These are phyloP conservation scores for Inga leiocalycina DNA, from an alignment of 306 rosid genomes.

Conservation along the genomic window DNA sequence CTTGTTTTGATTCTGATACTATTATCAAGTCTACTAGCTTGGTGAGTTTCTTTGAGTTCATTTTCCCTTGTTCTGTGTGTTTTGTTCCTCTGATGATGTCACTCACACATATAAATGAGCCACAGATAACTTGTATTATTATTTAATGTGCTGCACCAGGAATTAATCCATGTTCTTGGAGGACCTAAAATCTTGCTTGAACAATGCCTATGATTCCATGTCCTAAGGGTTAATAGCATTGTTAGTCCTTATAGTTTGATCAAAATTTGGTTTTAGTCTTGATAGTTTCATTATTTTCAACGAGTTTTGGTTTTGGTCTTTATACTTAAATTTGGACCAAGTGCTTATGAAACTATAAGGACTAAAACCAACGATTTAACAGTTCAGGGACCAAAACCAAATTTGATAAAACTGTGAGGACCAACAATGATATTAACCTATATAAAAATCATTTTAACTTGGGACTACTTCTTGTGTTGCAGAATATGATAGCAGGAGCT, in stretches of 20 bases:
- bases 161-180: not conserved
- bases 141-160: not conserved
- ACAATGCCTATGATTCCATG: not conserved
- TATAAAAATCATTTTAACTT: not conserved
- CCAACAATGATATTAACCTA: too few species aligned
- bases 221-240: not conserved
- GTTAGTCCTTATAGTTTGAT: too few species aligned
- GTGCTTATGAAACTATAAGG: too few species aligned
- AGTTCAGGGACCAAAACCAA: too few species aligned
- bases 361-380: too few species aligned
- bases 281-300: too few species aligned
- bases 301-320: too few species aligned
- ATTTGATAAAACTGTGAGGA: too few species aligned
- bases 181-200: not conserved
- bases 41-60: conserved; percentile 5
- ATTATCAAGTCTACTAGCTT: conserved; percentile 23
- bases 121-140: not conserved
- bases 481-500: conserved; percentile 30
- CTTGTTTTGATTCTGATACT: conserved; percentile 23
- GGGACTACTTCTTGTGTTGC: not conserved
- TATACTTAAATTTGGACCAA: too few species aligned
- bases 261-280: too few species aligned
- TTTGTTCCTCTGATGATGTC: not conserved
- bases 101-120: not conserved
- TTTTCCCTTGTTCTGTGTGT: not conserved